A percentile compares a stretch with the other conserved stretches of the same genome.
Evolutionary conservation across 148 eudicot genomes (phyloP).

Genomic region (Cornus controversa): DNA sequence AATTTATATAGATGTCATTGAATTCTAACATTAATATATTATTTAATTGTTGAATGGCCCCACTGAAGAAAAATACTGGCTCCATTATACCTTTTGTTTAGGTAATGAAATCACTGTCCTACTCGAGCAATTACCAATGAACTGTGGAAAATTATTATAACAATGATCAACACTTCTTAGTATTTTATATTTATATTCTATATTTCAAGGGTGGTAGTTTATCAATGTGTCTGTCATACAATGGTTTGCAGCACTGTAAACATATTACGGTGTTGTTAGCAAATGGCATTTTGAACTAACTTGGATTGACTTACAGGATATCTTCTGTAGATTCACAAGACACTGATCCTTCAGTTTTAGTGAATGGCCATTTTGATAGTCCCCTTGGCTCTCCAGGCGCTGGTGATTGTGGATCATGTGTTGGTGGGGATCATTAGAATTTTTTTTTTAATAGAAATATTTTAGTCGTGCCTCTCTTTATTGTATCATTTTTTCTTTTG

Average conservation of each 20-base stretch:
- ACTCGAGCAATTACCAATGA: too few species aligned
- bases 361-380: slow-evolving; percentile 92
- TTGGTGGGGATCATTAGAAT: slow-evolving; percentile 50
- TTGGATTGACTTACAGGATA: slow-evolving; percentile 47
- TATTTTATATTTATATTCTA: background rate
- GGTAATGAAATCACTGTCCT: too few species aligned
- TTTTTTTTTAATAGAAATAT: background rate
- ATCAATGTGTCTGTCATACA: background rate
- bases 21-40: too few species aligned
- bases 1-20: too few species aligned
- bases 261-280: background rate
- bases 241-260: background rate
- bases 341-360: slow-evolving; percentile 73
- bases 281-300: slow-evolving; percentile 14
- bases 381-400: slow-evolving; percentile 95
- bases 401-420: slow-evolving; percentile 98
- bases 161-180: background rate
- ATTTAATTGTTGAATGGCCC: too few species aligned
- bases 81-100: too few species aligned
- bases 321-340: slow-evolving; percentile 65
- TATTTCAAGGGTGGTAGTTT: background rate
- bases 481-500: slow-evolving; percentile 16
- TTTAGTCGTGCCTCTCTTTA: slow-evolving; percentile 5
- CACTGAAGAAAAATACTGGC: too few species aligned
- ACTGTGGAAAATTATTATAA: background rate